Conservation (phyloP, 345 rosid genomes). For the Turritis glabra region DNA sequence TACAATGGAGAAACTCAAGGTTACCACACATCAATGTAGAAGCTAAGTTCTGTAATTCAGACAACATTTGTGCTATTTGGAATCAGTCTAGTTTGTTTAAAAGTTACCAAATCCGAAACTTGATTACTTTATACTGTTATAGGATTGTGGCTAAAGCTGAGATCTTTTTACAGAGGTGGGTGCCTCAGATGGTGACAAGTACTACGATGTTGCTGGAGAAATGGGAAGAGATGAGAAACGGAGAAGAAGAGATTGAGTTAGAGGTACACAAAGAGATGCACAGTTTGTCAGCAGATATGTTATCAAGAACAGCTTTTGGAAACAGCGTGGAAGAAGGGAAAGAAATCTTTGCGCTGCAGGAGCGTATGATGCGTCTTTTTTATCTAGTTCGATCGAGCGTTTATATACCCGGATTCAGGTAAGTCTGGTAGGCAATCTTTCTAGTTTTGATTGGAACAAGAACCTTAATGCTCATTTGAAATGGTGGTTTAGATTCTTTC, state of each 20-base stretch:
- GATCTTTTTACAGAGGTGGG: conserved; percentile 39
- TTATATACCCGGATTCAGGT: conserved; percentile 89
- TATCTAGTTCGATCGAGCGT: conserved; percentile 56
- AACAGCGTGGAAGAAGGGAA: conserved; percentile 80
- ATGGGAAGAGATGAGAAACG: conserved; percentile 68
- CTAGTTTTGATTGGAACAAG: neutral
- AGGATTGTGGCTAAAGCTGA: conserved; percentile 7
- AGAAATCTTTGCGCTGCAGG: conserved; percentile 64
- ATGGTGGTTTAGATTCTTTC: conserved; percentile 55
- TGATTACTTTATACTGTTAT: neutral
- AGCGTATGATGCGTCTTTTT: conserved; percentile 62
- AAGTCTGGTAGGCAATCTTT: neutral
- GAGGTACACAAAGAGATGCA: conserved; percentile 65
- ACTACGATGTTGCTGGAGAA: conserved; percentile 51
- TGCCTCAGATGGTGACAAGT: conserved; percentile 64
- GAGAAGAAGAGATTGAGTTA: conserved; percentile 61
- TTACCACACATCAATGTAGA: conserved; percentile 22
- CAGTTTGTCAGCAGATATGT: conserved; percentile 62
- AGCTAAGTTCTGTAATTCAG: neutral
- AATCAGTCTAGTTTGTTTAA: neutral
- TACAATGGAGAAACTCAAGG: conserved; percentile 68
- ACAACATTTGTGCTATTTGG: neutral
- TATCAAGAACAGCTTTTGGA: conserved; percentile 89
- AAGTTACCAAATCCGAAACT: neutral
- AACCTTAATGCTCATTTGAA: neutral